These are phyloP conservation scores for Telfairia occidentalis DNA, from an alignment of 331 rosid genomes.

Conservation along the genomic window DNA sequence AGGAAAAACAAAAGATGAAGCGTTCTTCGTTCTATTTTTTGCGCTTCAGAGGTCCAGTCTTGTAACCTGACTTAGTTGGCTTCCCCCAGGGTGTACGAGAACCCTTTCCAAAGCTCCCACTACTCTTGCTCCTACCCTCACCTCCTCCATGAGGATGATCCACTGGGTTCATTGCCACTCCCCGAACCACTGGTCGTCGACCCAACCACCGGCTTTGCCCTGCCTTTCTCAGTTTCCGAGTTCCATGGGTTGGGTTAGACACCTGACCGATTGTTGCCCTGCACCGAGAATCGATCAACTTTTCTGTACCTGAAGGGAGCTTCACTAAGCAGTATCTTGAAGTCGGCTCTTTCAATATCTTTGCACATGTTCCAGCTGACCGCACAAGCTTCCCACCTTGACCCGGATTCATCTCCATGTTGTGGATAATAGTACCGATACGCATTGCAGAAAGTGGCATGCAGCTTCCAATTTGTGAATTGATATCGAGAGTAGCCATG, in stretches of 20 bases:
- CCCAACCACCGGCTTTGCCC: slow-evolving; percentile 74
- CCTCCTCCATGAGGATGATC: slow-evolving; percentile 56
- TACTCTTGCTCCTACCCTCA: slow-evolving; percentile 71
- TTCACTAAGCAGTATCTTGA: slow-evolving; percentile 39
- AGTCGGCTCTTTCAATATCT: slow-evolving; percentile 69
- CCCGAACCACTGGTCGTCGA: slow-evolving; percentile 52
- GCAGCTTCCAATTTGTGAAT: slow-evolving; percentile 67
- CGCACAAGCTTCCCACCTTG: slow-evolving; percentile 80
- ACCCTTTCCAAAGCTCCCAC: slow-evolving; percentile 42
- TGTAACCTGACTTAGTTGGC: slow-evolving; percentile 65
- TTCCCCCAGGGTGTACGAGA: slow-evolving; percentile 82
- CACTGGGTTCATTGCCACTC: slow-evolving; percentile 67
- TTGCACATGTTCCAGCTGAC: slow-evolving; percentile 70
- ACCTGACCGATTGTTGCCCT: slow-evolving; percentile 61
- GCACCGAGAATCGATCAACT: slow-evolving; percentile 52
- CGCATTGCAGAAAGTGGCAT: slow-evolving; percentile 70
- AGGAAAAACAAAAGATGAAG: not conserved
- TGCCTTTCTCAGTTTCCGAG: slow-evolving; percentile 58
- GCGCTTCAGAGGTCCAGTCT: slow-evolving; percentile 65
- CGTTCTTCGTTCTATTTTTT: slow-evolving; percentile 3
- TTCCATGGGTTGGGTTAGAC: slow-evolving; percentile 62
- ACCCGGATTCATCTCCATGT: slow-evolving; percentile 67
- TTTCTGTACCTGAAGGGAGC: slow-evolving; percentile 56
- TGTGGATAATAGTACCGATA: slow-evolving; percentile 77
- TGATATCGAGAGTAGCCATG: slow-evolving; percentile 51